Evolutionary conservation across 352 stramenopile genomes (phyloP), one percentile per base, ranked within the genome.

Genomic region (Globisporangium solare): DNA sequence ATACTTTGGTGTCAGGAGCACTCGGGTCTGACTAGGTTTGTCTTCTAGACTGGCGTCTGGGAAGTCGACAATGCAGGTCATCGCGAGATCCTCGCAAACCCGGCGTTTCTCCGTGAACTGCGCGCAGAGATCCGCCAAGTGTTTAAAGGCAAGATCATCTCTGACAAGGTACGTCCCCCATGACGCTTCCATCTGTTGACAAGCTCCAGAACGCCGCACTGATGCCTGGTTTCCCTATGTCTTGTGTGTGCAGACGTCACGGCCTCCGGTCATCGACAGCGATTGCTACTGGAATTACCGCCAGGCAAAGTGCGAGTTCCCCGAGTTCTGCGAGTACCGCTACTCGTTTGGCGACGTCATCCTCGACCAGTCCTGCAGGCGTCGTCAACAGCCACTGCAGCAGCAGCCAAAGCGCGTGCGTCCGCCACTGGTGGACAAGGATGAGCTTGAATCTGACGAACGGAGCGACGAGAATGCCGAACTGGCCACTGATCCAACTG

Each of bases 281-380:
- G 83, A 93, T 54, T 93, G 83, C 69, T 92, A 92, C 62, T 93
- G 81, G 81, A 92, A 93, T 60, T 92, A 93, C 56, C 74, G 80
- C 20, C 63, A 79, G 31, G 79, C 79, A 15, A 66, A 71, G 43
- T 93, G 81, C 57, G 81, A 87, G 63, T 91, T 89, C 61, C 60
- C 68, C 8, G 71, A 83, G 54, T 90, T 88, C 53, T 93, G 83
- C 56, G 79, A 93, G 68, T 93, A 93, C 51, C 76, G 75, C 31
- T 93, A 92, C 60, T 69, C 76, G 52, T 93, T 93, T 51, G 81
- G 81, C 18, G 83, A 93, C 54, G 74, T 93, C 54, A 88, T 67
- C 4, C 73, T 93, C 45, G 83, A 93, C 50, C 83, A 93, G 56
- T 93, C 83, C 32, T 93, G 83, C 49, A 79, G 83, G 14, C 64